phyloP scores from a whole-genome alignment of 1,284 basidiomycete genomes.

The Vanrija sp. region DNA sequence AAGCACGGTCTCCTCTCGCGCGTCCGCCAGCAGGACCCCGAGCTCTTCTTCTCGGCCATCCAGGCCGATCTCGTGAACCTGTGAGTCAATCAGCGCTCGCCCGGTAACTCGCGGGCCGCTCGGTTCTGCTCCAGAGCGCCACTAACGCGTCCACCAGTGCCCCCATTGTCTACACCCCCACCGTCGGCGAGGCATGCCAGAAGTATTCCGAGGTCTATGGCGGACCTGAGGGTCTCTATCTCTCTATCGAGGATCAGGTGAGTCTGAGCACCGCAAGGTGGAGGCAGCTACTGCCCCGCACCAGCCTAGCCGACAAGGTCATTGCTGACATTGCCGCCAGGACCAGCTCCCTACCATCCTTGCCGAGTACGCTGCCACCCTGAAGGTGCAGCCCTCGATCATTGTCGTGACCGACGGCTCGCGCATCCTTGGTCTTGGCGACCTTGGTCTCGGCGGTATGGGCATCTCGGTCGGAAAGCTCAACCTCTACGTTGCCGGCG shows the following conservation, averaged over 20 bases:
- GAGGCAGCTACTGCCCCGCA: neutral
- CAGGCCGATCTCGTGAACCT: constrained; percentile 39
- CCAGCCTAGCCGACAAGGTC: neutral
- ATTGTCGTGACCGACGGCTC: constrained; percentile 88
- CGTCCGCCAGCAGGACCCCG: constrained; percentile 36
- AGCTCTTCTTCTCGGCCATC: constrained; percentile 42
- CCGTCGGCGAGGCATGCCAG: constrained; percentile 84
- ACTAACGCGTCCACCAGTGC: constrained; percentile 37
- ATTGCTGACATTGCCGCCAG: constrained; percentile 57
- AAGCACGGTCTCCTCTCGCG: constrained; percentile 43
- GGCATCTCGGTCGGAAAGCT: constrained; percentile 92
- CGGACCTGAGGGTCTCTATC: constrained; percentile 66
- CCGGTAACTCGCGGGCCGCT: neutral
- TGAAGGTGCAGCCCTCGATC: constrained; percentile 68
- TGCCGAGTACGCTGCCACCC: constrained; percentile 50
- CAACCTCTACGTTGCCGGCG: constrained; percentile 81
- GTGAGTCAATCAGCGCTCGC: constrained; percentile 21
- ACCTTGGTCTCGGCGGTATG: constrained; percentile 67
- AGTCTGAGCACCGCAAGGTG: constrained; percentile 4
- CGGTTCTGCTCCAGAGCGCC: neutral
- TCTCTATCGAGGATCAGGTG: constrained; percentile 80
- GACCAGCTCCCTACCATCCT: constrained; percentile 44
- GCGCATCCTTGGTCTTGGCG: constrained; percentile 87
- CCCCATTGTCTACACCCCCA: constrained; percentile 86
- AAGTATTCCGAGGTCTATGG: constrained; percentile 79